Evolutionary conservation across 164 flowering plant genomes (phyloP).

Genomic region (Magnolia changhungtana): DNA sequence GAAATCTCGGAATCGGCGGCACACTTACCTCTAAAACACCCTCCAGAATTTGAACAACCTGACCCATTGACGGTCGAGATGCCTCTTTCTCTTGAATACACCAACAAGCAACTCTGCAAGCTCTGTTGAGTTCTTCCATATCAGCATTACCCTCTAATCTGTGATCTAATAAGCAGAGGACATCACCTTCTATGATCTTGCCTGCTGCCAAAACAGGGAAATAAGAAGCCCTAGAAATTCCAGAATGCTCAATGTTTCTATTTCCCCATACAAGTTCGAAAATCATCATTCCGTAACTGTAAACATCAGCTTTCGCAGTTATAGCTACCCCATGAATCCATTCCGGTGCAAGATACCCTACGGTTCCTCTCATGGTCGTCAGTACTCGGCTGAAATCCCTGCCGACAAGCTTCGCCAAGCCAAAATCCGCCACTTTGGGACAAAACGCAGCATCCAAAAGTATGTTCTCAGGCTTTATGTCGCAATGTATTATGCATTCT

Average conservation of each 20-base stretch:
- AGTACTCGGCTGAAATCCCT: conserved; percentile 36
- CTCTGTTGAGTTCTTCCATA: conserved; percentile 32
- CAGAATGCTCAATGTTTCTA: conserved; percentile 23
- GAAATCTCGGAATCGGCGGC: conserved; percentile 38
- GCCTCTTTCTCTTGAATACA: conserved; percentile 51
- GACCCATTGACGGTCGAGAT: conserved; percentile 46
- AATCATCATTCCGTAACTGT: conserved; percentile 42
- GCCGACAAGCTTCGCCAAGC: conserved; percentile 39
- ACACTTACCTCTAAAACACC: conserved; percentile 32
- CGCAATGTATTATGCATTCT: conserved; percentile 41
- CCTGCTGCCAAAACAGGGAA: conserved; percentile 34
- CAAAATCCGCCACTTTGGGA: conserved; percentile 42
- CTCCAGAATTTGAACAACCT: conserved; percentile 48
- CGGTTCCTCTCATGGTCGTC: conserved; percentile 40
- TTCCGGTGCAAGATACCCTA: conserved; percentile 44
- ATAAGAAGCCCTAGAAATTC: neutral
- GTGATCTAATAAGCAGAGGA: conserved; percentile 27
- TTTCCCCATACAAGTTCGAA: conserved; percentile 34
- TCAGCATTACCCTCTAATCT: conserved; percentile 33
- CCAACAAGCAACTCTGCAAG: conserved; percentile 49
- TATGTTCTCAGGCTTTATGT: conserved; percentile 41
- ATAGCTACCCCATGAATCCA: conserved; percentile 39
- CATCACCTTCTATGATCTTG: conserved; percentile 26
- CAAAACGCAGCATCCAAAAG: conserved; percentile 31
- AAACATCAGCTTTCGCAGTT: conserved; percentile 40